Conservation (phyloP, 345 rosid species). For the Eucalyptus polyanthemos region DNA sequence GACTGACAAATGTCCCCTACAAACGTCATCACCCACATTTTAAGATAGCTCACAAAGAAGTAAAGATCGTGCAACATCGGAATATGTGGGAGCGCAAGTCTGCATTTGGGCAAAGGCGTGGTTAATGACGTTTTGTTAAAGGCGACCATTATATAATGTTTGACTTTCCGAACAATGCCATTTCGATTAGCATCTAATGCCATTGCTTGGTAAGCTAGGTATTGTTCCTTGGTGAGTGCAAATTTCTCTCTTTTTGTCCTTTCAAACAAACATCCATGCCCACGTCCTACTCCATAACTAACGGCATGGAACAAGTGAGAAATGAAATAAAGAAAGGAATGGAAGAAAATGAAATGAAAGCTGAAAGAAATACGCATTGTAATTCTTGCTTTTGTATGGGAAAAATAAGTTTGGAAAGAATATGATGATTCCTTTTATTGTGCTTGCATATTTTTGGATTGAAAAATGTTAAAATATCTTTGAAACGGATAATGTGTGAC, state of each 20-base stretch:
- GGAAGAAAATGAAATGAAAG: not conserved
- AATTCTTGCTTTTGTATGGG: not conserved
- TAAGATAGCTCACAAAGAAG: too few relatives aligned
- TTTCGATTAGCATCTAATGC: not conserved
- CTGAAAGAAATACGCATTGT: not conserved
- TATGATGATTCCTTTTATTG: not conserved
- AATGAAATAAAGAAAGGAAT: not conserved
- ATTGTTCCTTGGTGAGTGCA: not conserved
- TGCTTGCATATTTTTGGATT: not conserved
- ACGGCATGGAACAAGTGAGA: not conserved
- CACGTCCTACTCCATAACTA: not conserved
- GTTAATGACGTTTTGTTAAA: too few relatives aligned
- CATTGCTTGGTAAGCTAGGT: too few relatives aligned
- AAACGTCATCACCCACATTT: too few relatives aligned
- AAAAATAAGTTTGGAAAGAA: not conserved
- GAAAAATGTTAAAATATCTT: not conserved
- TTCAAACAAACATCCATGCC: not conserved
- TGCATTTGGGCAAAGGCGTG: too few relatives aligned
- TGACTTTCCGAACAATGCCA: too few relatives aligned
- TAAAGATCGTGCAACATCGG: too few relatives aligned
- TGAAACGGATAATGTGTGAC: not conserved
- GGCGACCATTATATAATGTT: too few relatives aligned
- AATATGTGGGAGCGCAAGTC: too few relatives aligned
- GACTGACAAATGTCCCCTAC: too few relatives aligned
- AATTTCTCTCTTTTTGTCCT: not conserved